Evolutionary conservation across 371 early-diverging fungal genomes (phyloP), one percentile per base, ranked within the genome.

Genomic region (Lichtheimia corymbifera): DNA sequence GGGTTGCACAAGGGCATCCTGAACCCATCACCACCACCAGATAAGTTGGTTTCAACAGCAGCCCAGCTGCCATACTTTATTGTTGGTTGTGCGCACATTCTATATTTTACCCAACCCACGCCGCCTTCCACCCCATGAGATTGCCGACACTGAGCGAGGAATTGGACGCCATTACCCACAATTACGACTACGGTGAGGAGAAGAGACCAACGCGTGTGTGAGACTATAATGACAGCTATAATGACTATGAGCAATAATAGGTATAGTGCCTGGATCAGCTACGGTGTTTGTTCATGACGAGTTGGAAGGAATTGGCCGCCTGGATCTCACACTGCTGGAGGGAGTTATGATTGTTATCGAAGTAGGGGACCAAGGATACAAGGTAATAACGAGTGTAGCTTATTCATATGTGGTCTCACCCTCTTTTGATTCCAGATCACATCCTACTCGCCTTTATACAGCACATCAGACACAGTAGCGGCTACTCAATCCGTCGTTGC

Each of bases 251-350:
- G 5, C 24, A 24, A 24, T 27, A 24, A 24, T 27, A 61, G 61
- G 61, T 17, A 77, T 77, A 50, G 78, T 77, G 13, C 78, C 78
- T 18, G 74, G 78, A 11, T 77, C 78, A 50, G 74, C 75, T 14
- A 71, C 78, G 12, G 66, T 77, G 2, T 77, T 77, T 72, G 73
- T 77, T 0, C 64, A 57, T 12, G 78, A 77, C 54, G 73, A 72
- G 25, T 22, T 68, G 11, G 67, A 68, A 22, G 58, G 61, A 15
- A 55, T 74, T 35, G 78, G 71, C 14, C 59, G 73, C 1, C 44
- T 77, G 51, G 78, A 77, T 64, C 53, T 77, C 55, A 77, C 75
- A 17, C 50, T 77, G 35, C 47, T 77, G 11, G 78, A 77, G 64
- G 71, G 69, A 27, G 67, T 77, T 14, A 70, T 77, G 68, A 62